Evolutionary conservation across 176 grass and related monocot genomes (phyloP).

Genomic region (Phragmites australis): DNA sequence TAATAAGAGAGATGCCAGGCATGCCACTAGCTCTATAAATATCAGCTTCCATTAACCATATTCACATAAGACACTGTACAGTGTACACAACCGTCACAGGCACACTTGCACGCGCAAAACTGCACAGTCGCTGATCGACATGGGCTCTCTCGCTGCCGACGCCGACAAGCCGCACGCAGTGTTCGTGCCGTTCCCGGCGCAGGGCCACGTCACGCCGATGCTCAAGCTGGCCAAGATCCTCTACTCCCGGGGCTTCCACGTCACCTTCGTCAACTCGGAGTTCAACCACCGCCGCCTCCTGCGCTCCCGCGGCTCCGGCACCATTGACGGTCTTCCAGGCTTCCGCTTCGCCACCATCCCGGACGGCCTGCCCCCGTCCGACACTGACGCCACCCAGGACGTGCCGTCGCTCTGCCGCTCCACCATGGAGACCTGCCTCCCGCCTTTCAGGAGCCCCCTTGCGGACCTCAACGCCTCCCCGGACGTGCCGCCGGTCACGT

Average conservation of each 20-base stretch:
- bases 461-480: constrained; percentile 18
- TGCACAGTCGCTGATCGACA: not conserved
- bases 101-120: not conserved
- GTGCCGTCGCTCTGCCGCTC: constrained; percentile 36
- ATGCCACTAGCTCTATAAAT: constrained; percentile 35
- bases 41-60: not conserved
- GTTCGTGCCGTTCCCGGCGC: constrained; percentile 48
- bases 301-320: constrained; percentile 32
- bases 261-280: constrained; percentile 75
- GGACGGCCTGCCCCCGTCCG: constrained; percentile 53
- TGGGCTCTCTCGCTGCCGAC: constrained; percentile 18
- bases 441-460: constrained; percentile 38
- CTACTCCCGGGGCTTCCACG: constrained; percentile 54
- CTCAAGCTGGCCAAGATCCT: constrained; percentile 68
- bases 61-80: not conserved
- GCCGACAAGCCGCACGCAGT: constrained; percentile 55
- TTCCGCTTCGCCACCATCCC: constrained; percentile 58
- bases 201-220: constrained; percentile 68
- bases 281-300: constrained; percentile 59
- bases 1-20: too few relatives aligned
- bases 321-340: constrained; percentile 20
- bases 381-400: constrained; percentile 50
- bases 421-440: constrained; percentile 27
- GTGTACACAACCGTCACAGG: too few relatives aligned
- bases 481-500: constrained; percentile 49